These are phyloP conservation scores for Tolypocladium inflatum DNA, from an alignment of 2,329 filamentous ascomycete genomes.

Conservation along the genomic window DNA sequence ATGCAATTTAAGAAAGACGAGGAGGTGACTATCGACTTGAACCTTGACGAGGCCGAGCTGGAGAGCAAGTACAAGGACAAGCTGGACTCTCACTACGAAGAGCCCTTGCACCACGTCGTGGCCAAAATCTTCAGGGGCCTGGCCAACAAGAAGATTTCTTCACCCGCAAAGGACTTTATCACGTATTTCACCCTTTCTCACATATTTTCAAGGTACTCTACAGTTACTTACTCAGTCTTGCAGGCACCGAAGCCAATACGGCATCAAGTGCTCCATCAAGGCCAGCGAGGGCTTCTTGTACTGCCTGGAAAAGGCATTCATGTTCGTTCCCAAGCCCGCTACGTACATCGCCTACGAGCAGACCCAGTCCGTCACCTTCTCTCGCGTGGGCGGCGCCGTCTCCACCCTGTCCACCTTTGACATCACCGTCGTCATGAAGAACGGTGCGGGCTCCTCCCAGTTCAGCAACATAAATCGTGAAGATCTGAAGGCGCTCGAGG, in stretches of 20 bases:
- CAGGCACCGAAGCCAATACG: slow-evolving; percentile 82
- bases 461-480: slow-evolving; percentile 99
- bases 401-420: slow-evolving; percentile 94
- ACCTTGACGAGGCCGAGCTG: slow-evolving; percentile 85
- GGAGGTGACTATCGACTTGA: slow-evolving; percentile 91
- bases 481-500: slow-evolving; percentile 91
- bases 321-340: slow-evolving; percentile 97
- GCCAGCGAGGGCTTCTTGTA: slow-evolving; percentile 96
- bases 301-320: slow-evolving; percentile 95
- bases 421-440: slow-evolving; percentile 87
- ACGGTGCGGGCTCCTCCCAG: slow-evolving; percentile 76
- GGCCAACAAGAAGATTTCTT: slow-evolving; percentile 89
- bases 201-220: neutral
- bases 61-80: slow-evolving; percentile 82
- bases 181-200: slow-evolving; percentile 41
- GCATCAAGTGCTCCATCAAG: slow-evolving; percentile 99
- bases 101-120: slow-evolving; percentile 86
- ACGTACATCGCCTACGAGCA: slow-evolving; percentile 97
- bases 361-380: slow-evolving; percentile 85
- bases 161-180: slow-evolving; percentile 87
- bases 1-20: slow-evolving; percentile 99
- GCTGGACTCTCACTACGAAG: slow-evolving; percentile 81
- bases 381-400: slow-evolving; percentile 85
- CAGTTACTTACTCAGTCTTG: neutral
- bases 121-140: slow-evolving; percentile 92